Base-by-base conservation (phyloP, 2,329 filamentous ascomycete genomes). In the Neopestalotiopsis rosae region DNA sequence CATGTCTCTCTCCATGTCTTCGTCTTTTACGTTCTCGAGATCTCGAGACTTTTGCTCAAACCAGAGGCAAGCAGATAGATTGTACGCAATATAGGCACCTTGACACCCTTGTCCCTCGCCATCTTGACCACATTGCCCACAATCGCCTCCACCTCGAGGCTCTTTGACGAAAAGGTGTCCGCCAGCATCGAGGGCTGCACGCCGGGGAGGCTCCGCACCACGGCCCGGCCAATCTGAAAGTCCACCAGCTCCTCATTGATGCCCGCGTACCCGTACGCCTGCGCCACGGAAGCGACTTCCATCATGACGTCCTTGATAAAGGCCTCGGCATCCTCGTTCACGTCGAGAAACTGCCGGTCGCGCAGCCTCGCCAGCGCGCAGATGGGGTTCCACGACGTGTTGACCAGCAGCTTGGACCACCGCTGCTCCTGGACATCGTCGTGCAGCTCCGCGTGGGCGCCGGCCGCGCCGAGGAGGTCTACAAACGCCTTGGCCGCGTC, bases 301-400 rank as follows among this genome's bases (percentile, higher is more conserved):
- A 74, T 59, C 78, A 80, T 81, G 42, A 79, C 76, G 57, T 77
- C 76, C 67, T 74, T 65, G 49, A 80, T 67, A 66, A 79, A 75
- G 28, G 42, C 56, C 57, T 73, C 30, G 2, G 69, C 70, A 4
- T 78, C 74, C 3, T 70, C 72, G 34, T 64, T 69, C 20, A 69
- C 71, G 4, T 69, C 68, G 5, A 88, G 73, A 59, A 88, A 85
- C 2, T 82, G 78, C 0, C 80, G 78, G 71, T 88, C 86, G 45
- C 83, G 80, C 20, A 80, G 80, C 12, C 82, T 79, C 3, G 84
- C 83, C 7, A 89, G 77, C 2, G 87, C 87, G 71, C 85, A 87
- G 58, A 88, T 82, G 0, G 87, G 85, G 72, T 89, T 89, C 84
- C 86, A 89, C 3, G 83, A 78, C 0, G 82, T 85, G 72, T 90